Base-by-base conservation (phyloP, 108 stramenopile species). In the Schizochytrium sp. region DNA sequence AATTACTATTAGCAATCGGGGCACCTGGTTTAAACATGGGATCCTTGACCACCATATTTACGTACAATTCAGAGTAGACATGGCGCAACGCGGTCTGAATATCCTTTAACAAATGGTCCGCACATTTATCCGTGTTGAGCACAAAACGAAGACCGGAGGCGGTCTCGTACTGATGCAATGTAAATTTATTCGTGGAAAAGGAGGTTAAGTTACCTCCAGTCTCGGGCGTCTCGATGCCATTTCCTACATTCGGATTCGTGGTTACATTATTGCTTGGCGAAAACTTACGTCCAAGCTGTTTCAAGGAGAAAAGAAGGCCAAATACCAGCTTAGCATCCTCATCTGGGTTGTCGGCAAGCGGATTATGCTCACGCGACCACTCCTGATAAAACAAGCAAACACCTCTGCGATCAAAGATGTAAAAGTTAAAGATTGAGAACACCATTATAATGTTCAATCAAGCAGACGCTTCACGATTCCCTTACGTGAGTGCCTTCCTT, bases 301-400 rank as follows among this genome's bases (percentile, higher is more conserved):
- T 83, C 50, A 83, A 53, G 50, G 76, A 83, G 76, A 83, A 83
- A 38, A 83, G 76, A n/a, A 83, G 76, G 50, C 76, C 76, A 28
- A 83, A 83, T n/a, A 83, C 76, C 15, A 83, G 47, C 76, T 83
- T 83, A 53, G 76, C 50, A 28, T 83, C 76, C 47, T 55, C 76
- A n/a, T 83, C 76, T 12, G 76, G 76, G 47, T 42, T 55, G 64
- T 69, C 64, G 42, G 64, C 64, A 7, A 69, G 64, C 76, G 76
- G 76, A 53, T 83, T 83, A 1, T 83, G 76, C 76, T 83, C 76
- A 28, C 76, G 76, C 4, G 47, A 55, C 76, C 76, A 83, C 47
- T 83, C 76, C 50, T 83, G 76, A 28, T 83, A 83, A 53, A 83
- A 83, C 76, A 83, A n/a, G 47, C 76, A 83, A 47, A 55, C 47